Conservation (phyloP, 345 rosid genomes). For the rapeseed (Brassica napus) region Da-Ae NC_063436.1:26492001-26492500, state of each 20-base stretch:
- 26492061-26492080: too few relatives aligned
- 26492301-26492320: constrained; percentile 22
- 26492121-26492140: too few relatives aligned
- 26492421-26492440: neutral
- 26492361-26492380: neutral
- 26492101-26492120: too few relatives aligned
- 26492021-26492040: too few relatives aligned
- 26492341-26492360: neutral
- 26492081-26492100: too few relatives aligned
- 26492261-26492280: neutral
- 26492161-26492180: neutral
- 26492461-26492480: neutral
- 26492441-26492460: neutral
- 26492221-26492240: neutral
- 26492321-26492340: constrained; percentile 21
- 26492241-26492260: neutral
- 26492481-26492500: neutral
- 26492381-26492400: neutral
- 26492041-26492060: too few relatives aligned
- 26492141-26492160: neutral
- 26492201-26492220: constrained; percentile 34
- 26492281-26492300: constrained; percentile 8
- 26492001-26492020: too few relatives aligned
- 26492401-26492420: constrained; percentile 1
- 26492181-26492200: neutral